These are phyloP conservation scores for Pseudozyma tsukubaensis DNA, from an alignment of 1,284 basidiomycete genomes.

Conservation along the genomic window DNA sequence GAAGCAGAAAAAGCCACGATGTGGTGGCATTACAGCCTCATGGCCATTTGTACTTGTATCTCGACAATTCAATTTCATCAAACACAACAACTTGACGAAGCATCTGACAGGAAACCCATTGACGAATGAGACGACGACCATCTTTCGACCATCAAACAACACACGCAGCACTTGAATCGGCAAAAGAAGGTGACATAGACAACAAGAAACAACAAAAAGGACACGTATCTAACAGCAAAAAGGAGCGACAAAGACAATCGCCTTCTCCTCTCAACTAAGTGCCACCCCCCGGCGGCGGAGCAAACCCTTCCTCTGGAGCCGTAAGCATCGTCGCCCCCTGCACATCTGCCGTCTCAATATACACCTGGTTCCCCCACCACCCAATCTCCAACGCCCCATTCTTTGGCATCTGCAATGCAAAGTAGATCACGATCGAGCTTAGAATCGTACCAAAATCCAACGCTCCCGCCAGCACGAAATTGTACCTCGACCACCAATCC, in stretches of 20 bases:
- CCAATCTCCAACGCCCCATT: conserved; percentile 31
- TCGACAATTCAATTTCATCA: conserved; percentile 10
- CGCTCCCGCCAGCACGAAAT: conserved; percentile 69
- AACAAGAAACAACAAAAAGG: background rate
- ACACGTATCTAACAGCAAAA: background rate
- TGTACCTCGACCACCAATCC: conserved; percentile 69
- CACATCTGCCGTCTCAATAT: conserved; percentile 45
- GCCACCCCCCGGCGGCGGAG: conserved; percentile 22
- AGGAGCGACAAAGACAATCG: background rate
- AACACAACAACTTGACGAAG: background rate
- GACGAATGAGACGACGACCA: too few relatives aligned
- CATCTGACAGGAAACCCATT: too few relatives aligned
- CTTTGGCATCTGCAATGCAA: conserved; percentile 43
- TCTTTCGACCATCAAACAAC: too few relatives aligned
- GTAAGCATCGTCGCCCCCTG: conserved; percentile 14
- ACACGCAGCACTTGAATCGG: background rate
- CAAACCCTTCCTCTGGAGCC: conserved; percentile 31
- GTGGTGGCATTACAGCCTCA: background rate
- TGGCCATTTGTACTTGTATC: conserved; percentile 40
- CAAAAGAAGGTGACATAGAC: background rate
- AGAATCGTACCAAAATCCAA: conserved; percentile 69
- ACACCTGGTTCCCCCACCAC: conserved; percentile 66
- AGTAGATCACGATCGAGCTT: conserved; percentile 46
- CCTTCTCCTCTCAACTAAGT: too few relatives aligned
- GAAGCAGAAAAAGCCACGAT: background rate